A percentile compares a stretch with the other conserved stretches of the same genome.
Evolutionary conservation across 2,329 filamentous ascomycete species (phyloP).

Genomic region (Ophiocordyceps robertsii): DNA sequence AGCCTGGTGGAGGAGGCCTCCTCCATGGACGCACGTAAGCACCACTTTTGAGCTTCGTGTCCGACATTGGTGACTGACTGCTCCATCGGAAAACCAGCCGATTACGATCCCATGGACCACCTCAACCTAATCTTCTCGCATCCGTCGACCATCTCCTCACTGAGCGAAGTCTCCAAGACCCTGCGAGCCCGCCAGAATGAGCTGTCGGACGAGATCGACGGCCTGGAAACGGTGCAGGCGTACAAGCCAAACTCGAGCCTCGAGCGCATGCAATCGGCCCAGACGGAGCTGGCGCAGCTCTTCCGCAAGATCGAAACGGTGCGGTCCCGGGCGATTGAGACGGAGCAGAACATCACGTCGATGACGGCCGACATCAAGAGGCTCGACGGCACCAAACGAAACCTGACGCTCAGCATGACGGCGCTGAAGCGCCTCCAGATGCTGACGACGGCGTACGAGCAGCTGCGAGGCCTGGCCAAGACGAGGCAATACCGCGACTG

Average conservation of each 20-base stretch:
- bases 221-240: slow-evolving; percentile 64
- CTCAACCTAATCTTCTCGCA: slow-evolving; percentile 90
- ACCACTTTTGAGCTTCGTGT: neutral
- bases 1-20: slow-evolving; percentile 18
- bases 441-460: slow-evolving; percentile 98
- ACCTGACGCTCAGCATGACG: slow-evolving; percentile 94
- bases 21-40: slow-evolving; percentile 31
- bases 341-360: slow-evolving; percentile 88
- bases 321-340: slow-evolving; percentile 75
- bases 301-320: slow-evolving; percentile 95
- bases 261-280: slow-evolving; percentile 80
- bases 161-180: slow-evolving; percentile 58
- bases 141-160: slow-evolving; percentile 68
- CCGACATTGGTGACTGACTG: slow-evolving; percentile 3
- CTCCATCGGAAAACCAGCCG: slow-evolving; percentile 28
- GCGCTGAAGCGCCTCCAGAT: slow-evolving; percentile 94
- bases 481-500: slow-evolving; percentile 90
- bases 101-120: slow-evolving; percentile 89
- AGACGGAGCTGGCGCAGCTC: slow-evolving; percentile 75
- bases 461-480: slow-evolving; percentile 70
- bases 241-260: slow-evolving; percentile 79
- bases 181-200: slow-evolving; percentile 69
- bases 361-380: slow-evolving; percentile 99
- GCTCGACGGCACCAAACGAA: slow-evolving; percentile 90
- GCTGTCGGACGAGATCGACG: slow-evolving; percentile 63